Evolutionary conservation across 176 grass and related monocot species (phyloP).

Genomic region (Musa troglodytarum): DNA sequence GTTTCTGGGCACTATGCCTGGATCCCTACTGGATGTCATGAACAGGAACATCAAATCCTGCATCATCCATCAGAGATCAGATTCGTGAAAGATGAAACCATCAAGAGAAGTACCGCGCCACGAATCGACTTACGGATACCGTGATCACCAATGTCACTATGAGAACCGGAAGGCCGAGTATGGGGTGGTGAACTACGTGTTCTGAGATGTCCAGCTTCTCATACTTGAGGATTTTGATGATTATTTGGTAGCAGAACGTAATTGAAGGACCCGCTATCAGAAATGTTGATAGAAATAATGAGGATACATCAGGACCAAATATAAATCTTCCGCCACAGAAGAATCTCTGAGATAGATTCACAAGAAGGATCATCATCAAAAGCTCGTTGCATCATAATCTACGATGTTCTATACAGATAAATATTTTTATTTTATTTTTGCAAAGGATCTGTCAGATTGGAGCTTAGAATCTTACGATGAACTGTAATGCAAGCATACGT

Average conservation of each 20-base stretch:
- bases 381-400: too few species aligned
- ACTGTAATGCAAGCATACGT: too few species aligned
- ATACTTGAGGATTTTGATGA: slow-evolving; percentile 20
- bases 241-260: slow-evolving; percentile 38
- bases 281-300: slow-evolving; percentile 30
- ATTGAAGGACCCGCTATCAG: slow-evolving; percentile 36
- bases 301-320: slow-evolving; percentile 41
- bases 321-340: slow-evolving; percentile 47
- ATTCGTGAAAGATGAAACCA: not conserved
- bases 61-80: slow-evolving; percentile 1
- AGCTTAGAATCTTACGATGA: too few species aligned
- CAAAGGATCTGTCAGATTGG: too few species aligned
- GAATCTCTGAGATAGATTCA: slow-evolving; percentile 35
- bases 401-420: too few species aligned
- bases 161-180: slow-evolving; percentile 19
- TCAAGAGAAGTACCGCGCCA: not conserved
- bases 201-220: not conserved
- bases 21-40: slow-evolving; percentile 48
- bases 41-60: slow-evolving; percentile 61
- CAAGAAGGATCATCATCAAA: not conserved
- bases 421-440: too few species aligned
- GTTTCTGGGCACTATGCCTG: slow-evolving; percentile 58
- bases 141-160: slow-evolving; percentile 28
- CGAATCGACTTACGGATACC: slow-evolving; percentile 21
- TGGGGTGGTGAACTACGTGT: not conserved